Evolutionary conservation across 495 filamentous ascomycete genomes (phyloP), one percentile per base, ranked within the genome.

Genomic region (Cercophora newfieldiana): DNA sequence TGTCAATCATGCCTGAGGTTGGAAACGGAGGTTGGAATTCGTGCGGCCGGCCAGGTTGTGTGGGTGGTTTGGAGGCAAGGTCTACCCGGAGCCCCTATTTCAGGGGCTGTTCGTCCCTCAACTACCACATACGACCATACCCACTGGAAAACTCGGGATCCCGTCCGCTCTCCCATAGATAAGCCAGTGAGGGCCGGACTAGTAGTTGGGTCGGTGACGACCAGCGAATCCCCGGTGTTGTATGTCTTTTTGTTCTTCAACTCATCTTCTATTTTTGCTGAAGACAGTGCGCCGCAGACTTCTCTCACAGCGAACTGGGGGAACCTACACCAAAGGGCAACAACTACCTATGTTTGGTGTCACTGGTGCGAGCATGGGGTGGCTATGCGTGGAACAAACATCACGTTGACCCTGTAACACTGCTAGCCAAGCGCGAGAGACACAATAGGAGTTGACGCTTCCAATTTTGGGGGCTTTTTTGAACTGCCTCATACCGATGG

Each of bases 141-240:
- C 54, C 54, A 57, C 54, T 57, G 54, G 54, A 57, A 28, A 75
- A 76, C 69, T 77, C 78, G 80, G 79, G 74, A 79, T 80, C 79
- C 80, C 80, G 80, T 83, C 79, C 76, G 80, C 77, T 82, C 80
- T 79, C 76, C 78, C 79, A 72, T 80, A 77, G 75, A 76, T 72
- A 76, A 79, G 71, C 75, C 55, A 68, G 61, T 57, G 61, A 68
- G 60, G 53, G 66, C 66, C 60, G 54, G 66, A 64, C 54, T 60
- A 64, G 66, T 64, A 68, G 66, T 68, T 68, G 66, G 66, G 66
- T 68, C 28, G 66, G 60, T 68, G 66, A 68, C 66, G 37, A 64
- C 60, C 66, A 64, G 66, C 44, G 61, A 68, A 60, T 64, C 54
- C 55, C 66, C 64, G 66, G 61, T 68, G 66, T 64, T 68, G 66